Percentiles rank a stretch among this genome's conserved stretches.
Evolutionary conservation across 768 basidiomycete genomes (phyloP).

Genomic region (Suillus ampliporus): DNA sequence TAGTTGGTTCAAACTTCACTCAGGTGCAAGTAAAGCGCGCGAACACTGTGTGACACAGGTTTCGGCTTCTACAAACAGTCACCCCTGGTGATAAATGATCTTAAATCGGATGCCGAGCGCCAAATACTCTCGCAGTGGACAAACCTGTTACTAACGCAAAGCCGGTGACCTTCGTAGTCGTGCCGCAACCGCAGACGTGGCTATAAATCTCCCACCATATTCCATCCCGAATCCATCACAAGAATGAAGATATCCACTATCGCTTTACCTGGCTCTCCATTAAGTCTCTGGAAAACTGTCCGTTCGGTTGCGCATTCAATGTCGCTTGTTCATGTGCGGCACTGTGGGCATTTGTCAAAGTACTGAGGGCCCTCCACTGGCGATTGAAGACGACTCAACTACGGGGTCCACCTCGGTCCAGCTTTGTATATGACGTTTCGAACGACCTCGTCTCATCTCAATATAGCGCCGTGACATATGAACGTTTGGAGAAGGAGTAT

Average conservation of each 20-base stretch:
- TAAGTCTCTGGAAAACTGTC: not conserved
- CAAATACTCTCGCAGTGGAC: no score
- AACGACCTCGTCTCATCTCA: constrained; percentile 8
- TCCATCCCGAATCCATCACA: not conserved
- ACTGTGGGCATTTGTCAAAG: constrained; percentile 13
- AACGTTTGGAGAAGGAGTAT: constrained; percentile 29
- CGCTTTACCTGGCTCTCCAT: not conserved
- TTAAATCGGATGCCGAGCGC: no score
- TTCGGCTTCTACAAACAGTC: no score
- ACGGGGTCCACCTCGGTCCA: constrained; percentile 23
- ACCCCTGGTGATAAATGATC: no score
- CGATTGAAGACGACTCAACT: constrained; percentile 20
- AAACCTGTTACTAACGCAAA: not conserved
- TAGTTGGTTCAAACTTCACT: no score
- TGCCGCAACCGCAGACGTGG: not conserved
- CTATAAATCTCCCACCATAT: not conserved
- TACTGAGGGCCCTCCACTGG: constrained; percentile 4
- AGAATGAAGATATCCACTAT: not conserved
- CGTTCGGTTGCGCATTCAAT: not conserved
- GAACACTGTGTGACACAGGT: no score
- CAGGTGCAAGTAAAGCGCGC: no score
- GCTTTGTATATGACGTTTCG: constrained; percentile 24
- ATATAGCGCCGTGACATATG: constrained; percentile 19
- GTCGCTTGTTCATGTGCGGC: not conserved
- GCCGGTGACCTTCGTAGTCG: not conserved